Evolutionary conservation across 2,329 filamentous ascomycete genomes (phyloP).

Genomic region (Monascus ruber): DNA sequence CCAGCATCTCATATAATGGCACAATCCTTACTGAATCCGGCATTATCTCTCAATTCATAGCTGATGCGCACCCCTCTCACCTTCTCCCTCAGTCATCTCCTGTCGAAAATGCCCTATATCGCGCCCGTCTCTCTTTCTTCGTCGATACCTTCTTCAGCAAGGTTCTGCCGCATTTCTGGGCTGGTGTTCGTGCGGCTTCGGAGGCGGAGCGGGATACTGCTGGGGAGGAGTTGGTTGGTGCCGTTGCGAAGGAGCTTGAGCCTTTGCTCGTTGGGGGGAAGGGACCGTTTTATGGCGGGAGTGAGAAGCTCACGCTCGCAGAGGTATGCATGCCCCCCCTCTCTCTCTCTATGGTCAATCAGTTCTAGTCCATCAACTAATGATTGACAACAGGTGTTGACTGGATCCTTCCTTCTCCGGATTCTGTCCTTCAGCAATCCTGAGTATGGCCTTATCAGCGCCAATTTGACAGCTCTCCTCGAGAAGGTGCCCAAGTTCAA

Average conservation of each 20-base stretch:
- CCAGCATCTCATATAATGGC: slow-evolving; percentile 55
- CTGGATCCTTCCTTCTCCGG: slow-evolving; percentile 57
- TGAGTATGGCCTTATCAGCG: slow-evolving; percentile 39
- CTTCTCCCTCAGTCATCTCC: slow-evolving; percentile 46
- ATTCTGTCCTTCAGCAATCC: slow-evolving; percentile 45
- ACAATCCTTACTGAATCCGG: slow-evolving; percentile 64
- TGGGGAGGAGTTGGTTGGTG: slow-evolving; percentile 41
- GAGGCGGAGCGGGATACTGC: slow-evolving; percentile 41
- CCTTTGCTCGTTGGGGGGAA: slow-evolving; percentile 45
- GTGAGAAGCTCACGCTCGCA: slow-evolving; percentile 54
- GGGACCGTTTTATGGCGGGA: slow-evolving; percentile 54
- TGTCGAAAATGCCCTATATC: slow-evolving; percentile 45
- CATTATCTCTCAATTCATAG: slow-evolving; percentile 61
- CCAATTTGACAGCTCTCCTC: slow-evolving; percentile 37
- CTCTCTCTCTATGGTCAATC: not conserved
- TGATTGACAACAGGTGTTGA: slow-evolving; percentile 39
- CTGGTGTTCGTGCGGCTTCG: slow-evolving; percentile 36
- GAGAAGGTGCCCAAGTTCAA: slow-evolving; percentile 52
- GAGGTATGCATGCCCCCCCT: slow-evolving; percentile 46
- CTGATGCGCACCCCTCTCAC: slow-evolving; percentile 57
- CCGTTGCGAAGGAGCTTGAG: slow-evolving; percentile 60
- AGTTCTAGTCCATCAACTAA: not conserved
- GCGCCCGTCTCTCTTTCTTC: slow-evolving; percentile 62
- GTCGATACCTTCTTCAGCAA: slow-evolving; percentile 58
- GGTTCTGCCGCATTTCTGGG: slow-evolving; percentile 39